Base-by-base conservation (phyloP, 2,329 filamentous ascomycete species). In the Fonsecaea pugnacius region DNA sequence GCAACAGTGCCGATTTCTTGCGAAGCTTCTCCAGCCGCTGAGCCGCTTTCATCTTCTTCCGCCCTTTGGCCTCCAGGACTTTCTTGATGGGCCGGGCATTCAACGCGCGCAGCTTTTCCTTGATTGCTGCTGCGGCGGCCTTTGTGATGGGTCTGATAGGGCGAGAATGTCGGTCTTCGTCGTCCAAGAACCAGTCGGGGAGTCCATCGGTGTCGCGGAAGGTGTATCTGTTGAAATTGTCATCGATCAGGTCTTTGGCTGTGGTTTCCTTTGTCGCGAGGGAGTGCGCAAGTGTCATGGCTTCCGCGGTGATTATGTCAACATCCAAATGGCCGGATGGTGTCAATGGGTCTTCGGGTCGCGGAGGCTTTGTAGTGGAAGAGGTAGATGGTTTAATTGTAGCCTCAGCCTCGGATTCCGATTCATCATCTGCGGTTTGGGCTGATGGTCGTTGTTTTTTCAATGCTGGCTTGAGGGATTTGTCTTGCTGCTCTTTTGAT, bases 41-140 rank as follows among this genome's bases (percentile, higher is more conserved):
- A 0, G 92, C 94, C 8, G 93, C 89, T 85, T 96, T 96, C 78
- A 96, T 89, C 82, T 97, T 98, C 88, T 99, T 99, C 65, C 95
- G 86, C 38, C 93, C 94, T 79, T 96, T 93, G 27, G 95, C 95
- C 79, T 99, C 95, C 71, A 91, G 90, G 35, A 99, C 95, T 83
- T 99, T 99, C 85, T 99, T 99, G 86, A 98, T 98, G 0, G 95
- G 95, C 35, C 95, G 88, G 7, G 94, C 95, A 76, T 99, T 98
- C 72, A 96, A 86, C 0, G 95, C 93, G 35, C 94, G 90, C 74
- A 91, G 76, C 80, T 99, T 99, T 74, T 97, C 94, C 77, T 95
- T 93, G 81, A 99, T 97, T 1, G 95, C 95, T 14, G 87, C 84
- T 0, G 94, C 93, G 0, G 91, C 96, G 36, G 92, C 92, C 72